Base-by-base conservation (phyloP, 1,284 basidiomycete species). In the Pisolithus thermaeus region DNA sequence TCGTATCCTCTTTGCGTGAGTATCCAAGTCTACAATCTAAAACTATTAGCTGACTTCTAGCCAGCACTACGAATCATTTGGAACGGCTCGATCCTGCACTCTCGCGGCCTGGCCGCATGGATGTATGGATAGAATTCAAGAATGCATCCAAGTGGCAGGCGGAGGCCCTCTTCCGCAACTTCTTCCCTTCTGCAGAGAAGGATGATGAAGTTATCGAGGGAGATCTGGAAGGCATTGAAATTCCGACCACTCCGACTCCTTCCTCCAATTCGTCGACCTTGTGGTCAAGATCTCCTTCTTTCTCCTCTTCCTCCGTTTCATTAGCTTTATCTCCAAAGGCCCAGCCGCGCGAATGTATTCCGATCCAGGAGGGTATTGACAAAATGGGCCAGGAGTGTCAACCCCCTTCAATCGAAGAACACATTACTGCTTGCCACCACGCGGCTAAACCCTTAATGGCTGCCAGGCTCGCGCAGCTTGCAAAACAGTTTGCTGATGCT, bases 71-170 rank as follows among this genome's bases (percentile, higher is more conserved):
- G 5, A 92, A 92, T 64, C 87, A 92, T 61, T 72, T 90, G n/a
- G 87, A 91, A 59, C 77, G 80, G 27, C 78, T 92, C 3, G 90
- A 93, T 60, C 86, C 88, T 5, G 90, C 90, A 0, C 76, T 93
- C 7, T 86, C 85, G 7, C 81, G 87, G 52, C 85, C 87, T n/a
- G 90, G 90, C 16, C 87, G 90, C 27, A 90, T 92, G 83, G 90
- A 92, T 59, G 87, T 93, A 4, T 90, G 87, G 87, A 78, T 92
- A 48, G 87, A 92, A 66, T 93, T 92, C 75, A 86, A 81, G 72
- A 85, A 90, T 54, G 86, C 90, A 30, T 85, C 82, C 55, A 83
- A 80, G 58, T 87, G 83, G 80, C 90, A 92, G 61, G 87, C 87
- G 2, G 85, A 89, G 65, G 79, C 81, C 27, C 74, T 92, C 30